Evolutionary conservation across 108 stramenopile genomes (phyloP), one percentile per base, ranked within the genome.

Genomic region (Parmales sp.): DNA sequence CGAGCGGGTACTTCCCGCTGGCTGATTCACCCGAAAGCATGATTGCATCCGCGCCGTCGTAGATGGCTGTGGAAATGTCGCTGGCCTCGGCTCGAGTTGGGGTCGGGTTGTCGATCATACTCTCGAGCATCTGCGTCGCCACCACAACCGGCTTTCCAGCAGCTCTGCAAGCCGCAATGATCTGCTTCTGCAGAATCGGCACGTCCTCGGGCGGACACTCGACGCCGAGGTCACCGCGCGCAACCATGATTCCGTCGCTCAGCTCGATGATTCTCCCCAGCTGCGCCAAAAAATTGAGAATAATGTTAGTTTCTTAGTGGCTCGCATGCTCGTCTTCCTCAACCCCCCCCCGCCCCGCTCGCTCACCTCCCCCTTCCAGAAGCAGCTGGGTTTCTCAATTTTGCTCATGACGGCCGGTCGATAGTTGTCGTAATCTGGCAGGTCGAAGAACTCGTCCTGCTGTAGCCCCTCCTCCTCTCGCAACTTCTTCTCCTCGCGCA

Each of bases 221-320:
- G 31, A 98, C 95, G 44, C 97, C 97, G 38, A 98, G 74, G 80
- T 98, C 97, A 23, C 97, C 95, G 36, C 95, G 78, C 13, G 95
- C 95, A 9, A 97, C 95, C 95, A 97, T 97, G 73, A 97, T 94
- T 34, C 93, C 95, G 65, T 97, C 90, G 69, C 90, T 86, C 36
- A 91, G 37, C 26, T 75, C 76, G 16, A 96, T 88, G 69, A 96
- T 90, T 25, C 72, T 69, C 39, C 86, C 78, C 29, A 95, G 74
- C 46, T 81, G 78, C 49, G n/a, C n/a, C n/a, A n/a, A n/a, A n/a
- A n/a, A n/a, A n/a, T n/a, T n/a, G n/a, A n/a, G n/a, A n/a, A n/a
- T n/a, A n/a, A n/a, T n/a, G n/a, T n/a, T n/a, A n/a, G n/a, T n/a
- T n/a, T n/a, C n/a, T n/a, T n/a, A n/a, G n/a, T n/a, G n/a, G n/a